A percentile compares a stretch with the other conserved stretches of the same genome.
Conservation (phyloP, 2,329 filamentous ascomycete species). For the Botrytis pseudocinerea region DNA sequence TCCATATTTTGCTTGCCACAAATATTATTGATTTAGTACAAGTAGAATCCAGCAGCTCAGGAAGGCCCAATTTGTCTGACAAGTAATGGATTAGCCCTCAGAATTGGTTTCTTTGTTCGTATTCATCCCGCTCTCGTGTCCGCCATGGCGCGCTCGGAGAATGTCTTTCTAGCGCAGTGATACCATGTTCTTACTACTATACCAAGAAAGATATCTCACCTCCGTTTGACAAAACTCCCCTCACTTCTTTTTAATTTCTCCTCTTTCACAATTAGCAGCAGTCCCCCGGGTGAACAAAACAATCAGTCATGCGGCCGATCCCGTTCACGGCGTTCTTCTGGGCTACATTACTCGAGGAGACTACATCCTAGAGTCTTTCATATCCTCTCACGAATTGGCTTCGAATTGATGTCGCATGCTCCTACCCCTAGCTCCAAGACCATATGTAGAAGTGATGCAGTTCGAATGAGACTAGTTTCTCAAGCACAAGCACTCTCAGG, state of each 20-base stretch:
- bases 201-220: not conserved
- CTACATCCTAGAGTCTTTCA: not conserved
- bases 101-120: not conserved
- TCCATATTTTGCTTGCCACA: not conserved
- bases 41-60: not conserved
- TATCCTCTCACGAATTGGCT: too few species aligned
- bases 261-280: not conserved
- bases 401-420: too few species aligned
- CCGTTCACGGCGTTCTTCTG: fast-evolving
- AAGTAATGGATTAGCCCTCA: not conserved
- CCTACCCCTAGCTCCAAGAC: not conserved
- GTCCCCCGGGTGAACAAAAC: not conserved
- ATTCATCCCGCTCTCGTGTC: not conserved
- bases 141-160: not conserved
- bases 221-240: not conserved
- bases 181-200: not conserved
- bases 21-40: too few species aligned
- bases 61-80: not conserved
- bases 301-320: not conserved
- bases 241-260: not conserved
- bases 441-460: too few species aligned
- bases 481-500: not conserved
- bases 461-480: not conserved
- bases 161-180: not conserved
- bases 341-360: not conserved